Conservation (phyloP, 768 basidiomycete genomes). For the Suillus ampliporus region DNA sequence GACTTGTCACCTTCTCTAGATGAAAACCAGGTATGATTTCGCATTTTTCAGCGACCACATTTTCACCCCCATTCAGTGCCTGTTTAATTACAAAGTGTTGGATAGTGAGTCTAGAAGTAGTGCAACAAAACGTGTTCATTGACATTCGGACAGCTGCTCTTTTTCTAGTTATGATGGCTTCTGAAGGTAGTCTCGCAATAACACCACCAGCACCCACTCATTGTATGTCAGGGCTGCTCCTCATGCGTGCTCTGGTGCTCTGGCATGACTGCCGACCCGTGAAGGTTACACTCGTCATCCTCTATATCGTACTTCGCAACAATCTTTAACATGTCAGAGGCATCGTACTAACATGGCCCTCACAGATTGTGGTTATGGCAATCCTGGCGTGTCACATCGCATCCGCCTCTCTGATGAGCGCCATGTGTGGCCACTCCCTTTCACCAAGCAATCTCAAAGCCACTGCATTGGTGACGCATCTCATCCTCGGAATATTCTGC, state of each 20-base stretch:
- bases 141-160: background rate
- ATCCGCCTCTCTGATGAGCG: background rate
- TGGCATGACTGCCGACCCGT: background rate
- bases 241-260: background rate
- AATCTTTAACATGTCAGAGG: background rate
- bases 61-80: background rate
- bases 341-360: background rate
- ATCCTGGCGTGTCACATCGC: background rate
- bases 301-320: background rate
- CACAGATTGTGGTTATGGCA: background rate
- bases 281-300: background rate
- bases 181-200: background rate
- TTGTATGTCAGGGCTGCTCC: background rate
- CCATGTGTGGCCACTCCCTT: background rate
- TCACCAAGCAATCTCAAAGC: background rate
- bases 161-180: background rate
- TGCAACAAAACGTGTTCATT: background rate
- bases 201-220: background rate
- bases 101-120: background rate
- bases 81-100: background rate
- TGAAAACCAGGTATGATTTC: background rate
- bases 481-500: background rate
- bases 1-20: background rate
- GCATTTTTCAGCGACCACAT: background rate
- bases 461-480: background rate